Conservation (phyloP, 208 protist genomes). For the Trypanosoma brucei region DNA sequence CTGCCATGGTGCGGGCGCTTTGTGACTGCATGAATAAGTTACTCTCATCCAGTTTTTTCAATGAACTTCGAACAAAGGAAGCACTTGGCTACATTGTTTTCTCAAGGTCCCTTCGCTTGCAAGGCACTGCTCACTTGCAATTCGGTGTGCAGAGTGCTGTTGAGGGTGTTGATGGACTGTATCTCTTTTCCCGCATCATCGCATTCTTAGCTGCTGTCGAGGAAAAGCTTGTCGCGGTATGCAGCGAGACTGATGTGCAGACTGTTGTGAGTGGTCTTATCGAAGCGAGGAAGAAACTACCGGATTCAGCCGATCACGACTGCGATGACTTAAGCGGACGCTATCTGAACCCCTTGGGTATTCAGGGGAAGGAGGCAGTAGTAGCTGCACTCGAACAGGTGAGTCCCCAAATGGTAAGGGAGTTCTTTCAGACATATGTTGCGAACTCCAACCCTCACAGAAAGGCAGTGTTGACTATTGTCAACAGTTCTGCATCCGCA, state of each 20-base stretch:
- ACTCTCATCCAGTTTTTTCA: constrained; percentile 64
- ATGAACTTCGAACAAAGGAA: constrained; percentile 67
- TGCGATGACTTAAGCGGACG: constrained; percentile 24
- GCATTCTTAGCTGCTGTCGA: constrained; percentile 58
- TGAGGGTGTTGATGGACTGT: constrained; percentile 41
- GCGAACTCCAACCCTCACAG: constrained; percentile 34
- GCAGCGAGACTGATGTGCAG: constrained; percentile 28
- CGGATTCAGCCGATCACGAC: constrained; percentile 42
- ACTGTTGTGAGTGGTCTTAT: constrained; percentile 41
- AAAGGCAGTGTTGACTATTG: constrained; percentile 35
- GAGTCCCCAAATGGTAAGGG: constrained; percentile 27
- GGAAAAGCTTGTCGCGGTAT: constrained; percentile 32
- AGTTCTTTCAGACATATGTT: constrained; percentile 32
- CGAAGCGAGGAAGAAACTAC: constrained; percentile 36
- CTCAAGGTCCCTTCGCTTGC: constrained; percentile 11
- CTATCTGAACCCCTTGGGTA: constrained; percentile 29
- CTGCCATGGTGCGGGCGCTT: constrained; percentile 30
- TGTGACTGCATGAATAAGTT: constrained; percentile 34
- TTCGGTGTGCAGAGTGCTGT: constrained; percentile 60
- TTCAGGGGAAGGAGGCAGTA: constrained; percentile 27
- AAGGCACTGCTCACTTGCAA: constrained; percentile 32
- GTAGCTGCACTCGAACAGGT: constrained; percentile 35
- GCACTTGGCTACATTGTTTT: constrained; percentile 79
- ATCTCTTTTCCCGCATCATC: constrained; percentile 71
- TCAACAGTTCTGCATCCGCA: constrained; percentile 31